phyloP scores from a whole-genome alignment of 78 protist species.

The Emiliania huxleyi region DNA sequence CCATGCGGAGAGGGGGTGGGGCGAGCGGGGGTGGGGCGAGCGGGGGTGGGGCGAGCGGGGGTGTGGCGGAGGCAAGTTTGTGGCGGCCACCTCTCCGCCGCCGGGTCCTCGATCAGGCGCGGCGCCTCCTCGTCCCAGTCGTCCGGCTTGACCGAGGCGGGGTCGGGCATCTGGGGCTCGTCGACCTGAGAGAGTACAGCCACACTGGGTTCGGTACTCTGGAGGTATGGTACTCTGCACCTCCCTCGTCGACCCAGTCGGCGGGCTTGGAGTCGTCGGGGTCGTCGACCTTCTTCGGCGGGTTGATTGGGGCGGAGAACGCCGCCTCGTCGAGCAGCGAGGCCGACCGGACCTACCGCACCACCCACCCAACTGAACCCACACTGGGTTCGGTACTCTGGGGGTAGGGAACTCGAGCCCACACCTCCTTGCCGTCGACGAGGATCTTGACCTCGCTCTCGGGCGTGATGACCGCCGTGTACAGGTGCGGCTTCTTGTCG shows the following conservation, averaged over 20 bases:
- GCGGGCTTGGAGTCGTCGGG: constrained; percentile 29
- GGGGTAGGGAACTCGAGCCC: too few relatives aligned
- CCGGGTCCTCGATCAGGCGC: not conserved
- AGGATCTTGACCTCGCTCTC: not conserved
- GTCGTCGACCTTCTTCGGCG: constrained; percentile 32
- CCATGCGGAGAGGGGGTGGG: too few relatives aligned
- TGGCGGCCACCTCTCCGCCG: not conserved
- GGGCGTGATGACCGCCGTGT: not conserved
- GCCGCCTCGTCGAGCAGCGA: not conserved
- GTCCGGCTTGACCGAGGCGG: not conserved
- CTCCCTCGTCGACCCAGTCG: constrained; percentile 57
- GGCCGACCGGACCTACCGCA: not conserved
- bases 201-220: not conserved
- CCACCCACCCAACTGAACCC: too few relatives aligned
- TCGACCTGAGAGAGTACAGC: constrained; percentile 33
- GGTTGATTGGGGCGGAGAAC: constrained; percentile 24
- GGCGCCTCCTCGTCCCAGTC: constrained; percentile 43
- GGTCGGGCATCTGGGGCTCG: not conserved
- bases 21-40: too few relatives aligned
- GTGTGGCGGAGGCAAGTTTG: too few relatives aligned
- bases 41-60: too few relatives aligned
- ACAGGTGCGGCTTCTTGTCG: constrained; percentile 23
- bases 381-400: too few relatives aligned
- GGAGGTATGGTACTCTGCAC: not conserved
- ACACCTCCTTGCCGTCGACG: not conserved